A percentile compares a stretch with the other conserved stretches of the same genome.
Conservation (phyloP, 257 asterid genomes). For the Petunia secreta region DNA sequence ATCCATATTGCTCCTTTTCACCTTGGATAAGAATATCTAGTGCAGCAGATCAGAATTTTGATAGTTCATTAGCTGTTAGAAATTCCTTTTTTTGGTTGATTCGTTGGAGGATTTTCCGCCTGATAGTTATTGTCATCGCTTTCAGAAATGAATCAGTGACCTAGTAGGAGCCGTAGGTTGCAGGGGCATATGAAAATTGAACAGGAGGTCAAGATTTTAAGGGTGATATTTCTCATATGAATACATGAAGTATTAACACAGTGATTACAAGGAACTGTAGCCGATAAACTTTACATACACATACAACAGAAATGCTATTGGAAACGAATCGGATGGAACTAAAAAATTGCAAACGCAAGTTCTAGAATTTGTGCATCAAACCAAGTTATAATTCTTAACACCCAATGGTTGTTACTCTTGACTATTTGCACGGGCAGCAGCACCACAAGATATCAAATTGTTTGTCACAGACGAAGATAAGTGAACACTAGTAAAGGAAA, state of each 20-base stretch:
- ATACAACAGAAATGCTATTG: no score
- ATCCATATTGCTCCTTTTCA: not conserved
- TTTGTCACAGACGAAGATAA: not conserved
- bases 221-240: not conserved
- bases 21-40: not conserved
- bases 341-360: no score
- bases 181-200: not conserved
- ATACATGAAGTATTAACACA: not conserved
- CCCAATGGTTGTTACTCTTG: not conserved
- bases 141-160: not conserved
- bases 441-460: not conserved
- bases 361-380: no score
- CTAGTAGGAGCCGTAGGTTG: not conserved
- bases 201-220: not conserved
- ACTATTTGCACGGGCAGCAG: not conserved
- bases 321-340: no score
- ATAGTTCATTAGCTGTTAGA: not conserved
- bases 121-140: not conserved
- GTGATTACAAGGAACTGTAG: no score
- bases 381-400: no score
- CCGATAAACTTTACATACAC: no score
- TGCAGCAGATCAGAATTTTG: not conserved
- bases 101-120: not conserved
- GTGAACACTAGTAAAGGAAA: not conserved
- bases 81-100: not conserved